phyloP scores from a whole-genome alignment of 805 yeast genomes.

The Monosporozyma unispora region DNA sequence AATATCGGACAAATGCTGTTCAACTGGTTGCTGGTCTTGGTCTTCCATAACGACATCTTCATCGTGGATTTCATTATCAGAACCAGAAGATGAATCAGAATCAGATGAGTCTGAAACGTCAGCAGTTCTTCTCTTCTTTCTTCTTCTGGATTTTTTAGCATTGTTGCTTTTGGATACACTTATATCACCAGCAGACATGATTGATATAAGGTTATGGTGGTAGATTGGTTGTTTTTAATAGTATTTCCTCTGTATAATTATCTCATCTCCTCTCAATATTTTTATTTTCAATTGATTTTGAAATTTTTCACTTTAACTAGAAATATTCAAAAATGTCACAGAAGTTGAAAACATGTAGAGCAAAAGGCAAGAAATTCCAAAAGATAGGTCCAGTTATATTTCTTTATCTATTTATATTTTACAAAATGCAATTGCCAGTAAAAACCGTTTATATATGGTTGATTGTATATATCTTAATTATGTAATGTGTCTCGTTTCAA shows the following conservation, averaged over 20 bases:
- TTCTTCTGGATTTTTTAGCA: constrained; percentile 39
- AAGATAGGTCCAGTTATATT: not conserved
- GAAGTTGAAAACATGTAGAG: not conserved
- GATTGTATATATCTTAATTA: not conserved
- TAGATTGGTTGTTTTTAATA: not conserved
- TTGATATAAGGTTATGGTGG: not conserved
- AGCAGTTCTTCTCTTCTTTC: constrained; percentile 78
- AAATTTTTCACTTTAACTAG: constrained; percentile 1
- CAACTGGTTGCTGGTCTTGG: constrained; percentile 15
- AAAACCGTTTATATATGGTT: not conserved
- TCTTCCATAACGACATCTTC: constrained; percentile 5
- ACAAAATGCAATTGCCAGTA: not conserved
- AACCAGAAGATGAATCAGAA: constrained; percentile 33
- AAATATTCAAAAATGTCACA: not conserved
- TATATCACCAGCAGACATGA: constrained; percentile 20
- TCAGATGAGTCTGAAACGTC: constrained; percentile 51
- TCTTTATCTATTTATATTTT: constrained; percentile 1
- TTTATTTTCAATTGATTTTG: not conserved
- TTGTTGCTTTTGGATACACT: constrained; percentile 11
- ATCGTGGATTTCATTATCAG: constrained; percentile 23
- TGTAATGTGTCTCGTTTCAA: not conserved
- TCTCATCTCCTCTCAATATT: not conserved
- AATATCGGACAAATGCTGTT: constrained; percentile 26
- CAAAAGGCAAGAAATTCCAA: not conserved
- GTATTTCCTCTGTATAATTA: not conserved